Evolutionary conservation across 2,329 filamentous ascomycete genomes (phyloP).

Genomic region (Ascochyta clinopodiicola): DNA sequence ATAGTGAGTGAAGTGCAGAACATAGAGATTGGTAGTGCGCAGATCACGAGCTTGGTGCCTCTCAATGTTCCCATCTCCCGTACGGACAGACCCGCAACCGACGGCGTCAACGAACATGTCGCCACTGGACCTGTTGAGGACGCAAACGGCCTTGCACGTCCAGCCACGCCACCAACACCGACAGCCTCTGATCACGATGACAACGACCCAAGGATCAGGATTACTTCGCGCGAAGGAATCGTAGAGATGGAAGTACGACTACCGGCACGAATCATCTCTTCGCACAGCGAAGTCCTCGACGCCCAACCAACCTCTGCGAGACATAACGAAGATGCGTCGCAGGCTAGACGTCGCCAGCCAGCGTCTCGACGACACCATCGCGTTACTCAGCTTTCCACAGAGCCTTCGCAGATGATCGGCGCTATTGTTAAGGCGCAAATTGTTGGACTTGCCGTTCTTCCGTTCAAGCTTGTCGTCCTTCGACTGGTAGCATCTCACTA

Average conservation of each 20-base stretch:
- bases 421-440: slow-evolving; percentile 42
- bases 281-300: slow-evolving; percentile 34
- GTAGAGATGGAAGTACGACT: slow-evolving; percentile 50
- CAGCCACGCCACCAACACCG: slow-evolving; percentile 34
- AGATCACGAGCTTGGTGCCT: slow-evolving; percentile 30
- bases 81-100: slow-evolving; percentile 1
- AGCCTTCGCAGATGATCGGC: slow-evolving; percentile 43
- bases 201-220: slow-evolving; percentile 47
- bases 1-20: slow-evolving; percentile 12
- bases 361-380: slow-evolving; percentile 33
- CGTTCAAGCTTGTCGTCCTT: slow-evolving; percentile 39
- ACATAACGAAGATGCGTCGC: slow-evolving; percentile 10
- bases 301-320: slow-evolving; percentile 16
- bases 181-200: slow-evolving; percentile 36
- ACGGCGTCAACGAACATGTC: slow-evolving; percentile 10
- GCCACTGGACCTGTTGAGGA: slow-evolving; percentile 18
- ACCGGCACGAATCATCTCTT: slow-evolving; percentile 40
- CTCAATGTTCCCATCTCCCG: slow-evolving; percentile 30
- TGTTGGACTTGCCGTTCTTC: slow-evolving; percentile 39
- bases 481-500: slow-evolving; percentile 44
- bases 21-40: slow-evolving; percentile 27
- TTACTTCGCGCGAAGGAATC: slow-evolving; percentile 46
- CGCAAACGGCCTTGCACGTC: slow-evolving; percentile 23
- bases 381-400: slow-evolving; percentile 45
- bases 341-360: slow-evolving; percentile 1